Percentiles rank a stretch among this genome's conserved stretches.
These are phyloP conservation scores for Penicillium vulpinum DNA, from an alignment of 2,329 filamentous ascomycete genomes.

Conservation along the genomic window DNA sequence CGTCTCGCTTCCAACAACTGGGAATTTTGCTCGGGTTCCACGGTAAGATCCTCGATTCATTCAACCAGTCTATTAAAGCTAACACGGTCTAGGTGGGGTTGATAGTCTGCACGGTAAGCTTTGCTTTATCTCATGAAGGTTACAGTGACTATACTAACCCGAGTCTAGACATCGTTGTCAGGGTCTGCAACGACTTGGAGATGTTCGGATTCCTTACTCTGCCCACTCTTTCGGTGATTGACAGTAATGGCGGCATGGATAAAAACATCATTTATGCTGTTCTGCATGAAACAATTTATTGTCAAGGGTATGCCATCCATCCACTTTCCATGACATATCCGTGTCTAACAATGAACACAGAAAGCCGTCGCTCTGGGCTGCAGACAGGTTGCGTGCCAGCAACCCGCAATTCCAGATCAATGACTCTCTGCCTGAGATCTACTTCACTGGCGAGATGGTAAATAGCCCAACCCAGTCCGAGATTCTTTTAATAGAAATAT, in stretches of 20 bases:
- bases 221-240: conserved; percentile 68
- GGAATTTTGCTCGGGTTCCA: conserved; percentile 78
- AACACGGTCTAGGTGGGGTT: conserved; percentile 57
- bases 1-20: conserved; percentile 72
- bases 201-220: conserved; percentile 74
- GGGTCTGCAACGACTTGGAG: conserved; percentile 70
- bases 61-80: conserved; percentile 4
- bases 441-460: conserved; percentile 88
- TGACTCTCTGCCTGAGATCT: conserved; percentile 56
- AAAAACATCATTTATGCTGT: conserved; percentile 79
- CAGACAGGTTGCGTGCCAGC: conserved; percentile 44
- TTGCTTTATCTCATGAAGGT: neutral
- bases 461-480: neutral
- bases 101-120: conserved; percentile 66
- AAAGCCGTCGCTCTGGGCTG: conserved; percentile 72
- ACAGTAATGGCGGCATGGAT: conserved; percentile 69
- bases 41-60: conserved; percentile 43
- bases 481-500: neutral
- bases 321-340: neutral
- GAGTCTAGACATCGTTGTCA: conserved; percentile 61
- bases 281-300: conserved; percentile 87
- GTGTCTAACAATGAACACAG: conserved; percentile 36
- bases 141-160: neutral
- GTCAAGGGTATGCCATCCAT: conserved; percentile 55
- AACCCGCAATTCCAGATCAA: conserved; percentile 51